Base-by-base conservation (phyloP, 768 basidiomycete genomes). In the Sutorius australiensis region DNA sequence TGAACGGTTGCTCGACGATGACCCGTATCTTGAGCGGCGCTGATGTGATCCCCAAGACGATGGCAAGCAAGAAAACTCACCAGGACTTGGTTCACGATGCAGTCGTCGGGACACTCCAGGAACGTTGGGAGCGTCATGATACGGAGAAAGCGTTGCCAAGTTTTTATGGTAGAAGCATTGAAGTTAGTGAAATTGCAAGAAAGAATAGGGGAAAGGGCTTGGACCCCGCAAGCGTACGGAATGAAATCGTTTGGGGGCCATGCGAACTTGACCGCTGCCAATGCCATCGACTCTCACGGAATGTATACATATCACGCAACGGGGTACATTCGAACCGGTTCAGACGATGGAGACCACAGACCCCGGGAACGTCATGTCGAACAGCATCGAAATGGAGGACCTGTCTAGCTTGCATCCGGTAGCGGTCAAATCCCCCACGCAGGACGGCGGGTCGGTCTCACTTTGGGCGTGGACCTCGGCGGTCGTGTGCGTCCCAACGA, bases 401-500 rank as follows among this genome's bases (percentile, higher is more conserved):
- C 54, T 78, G 38, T 62, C 71, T n/a, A 36, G 44, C 31, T 47
- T 14, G 42, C 55, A 19, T 17, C 14, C 24, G 32, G 42, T 49
- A 50, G 37, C 53, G 50, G 37, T 62, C 28, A 59, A 62, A 44
- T 46, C 48, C 21, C 45, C 37, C 13, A 39, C 58, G 41, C 44
- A 55, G 27, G 19, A 43, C 21, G 64, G 70, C 41, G 65, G 61
- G 43, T 63, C 69, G 34, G 58, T 68, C 36, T 63, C 70, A 27
- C 48, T 65, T 32, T 78, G 77, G 77, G 69, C 71, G 16, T 77
- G 72, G 68, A 59, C 59, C 11, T 67, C 75, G 13, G 70, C 72
- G 6, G 48, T 45, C 14, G 39, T 70, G 71, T 74, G 42, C 34
- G 67, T 67, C 46, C 31, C 52, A 39, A 0, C 21, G 0, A n/a